Percentiles rank a stretch among this genome's conserved stretches.
These are phyloP conservation scores for Coemansia sp. DNA, from an alignment of 192 early-diverging fungal species.

Conservation along the genomic window DNA sequence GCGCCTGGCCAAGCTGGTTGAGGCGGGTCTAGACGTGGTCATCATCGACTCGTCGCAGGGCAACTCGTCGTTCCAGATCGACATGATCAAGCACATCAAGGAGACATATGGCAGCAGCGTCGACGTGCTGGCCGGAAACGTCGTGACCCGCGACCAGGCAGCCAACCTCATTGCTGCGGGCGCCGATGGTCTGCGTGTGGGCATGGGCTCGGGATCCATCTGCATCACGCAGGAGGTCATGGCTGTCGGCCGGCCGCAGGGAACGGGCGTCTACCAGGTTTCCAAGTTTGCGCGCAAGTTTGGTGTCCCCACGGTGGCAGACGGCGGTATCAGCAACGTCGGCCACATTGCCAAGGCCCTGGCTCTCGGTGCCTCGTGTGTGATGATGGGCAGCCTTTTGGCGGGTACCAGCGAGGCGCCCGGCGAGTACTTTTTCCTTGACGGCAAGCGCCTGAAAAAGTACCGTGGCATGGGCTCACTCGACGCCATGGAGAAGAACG, in stretches of 20 bases:
- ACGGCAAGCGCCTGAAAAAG: slow-evolving; percentile 95
- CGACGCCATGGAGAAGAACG: slow-evolving; percentile 85
- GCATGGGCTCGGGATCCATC: slow-evolving; percentile 97
- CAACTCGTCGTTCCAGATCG: slow-evolving; percentile 90
- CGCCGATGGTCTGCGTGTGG: slow-evolving; percentile 91
- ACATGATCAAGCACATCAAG: slow-evolving; percentile 95
- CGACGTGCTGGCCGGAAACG: slow-evolving; percentile 96
- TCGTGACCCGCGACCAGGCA: slow-evolving; percentile 95
- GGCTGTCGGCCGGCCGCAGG: slow-evolving; percentile 98
- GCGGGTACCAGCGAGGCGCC: slow-evolving; percentile 95
- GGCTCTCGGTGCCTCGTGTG: slow-evolving; percentile 90
- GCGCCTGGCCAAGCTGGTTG: slow-evolving; percentile 78
- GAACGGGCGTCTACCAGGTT: slow-evolving; percentile 93
- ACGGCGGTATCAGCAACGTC: slow-evolving; percentile 95
- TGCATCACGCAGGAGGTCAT: slow-evolving; percentile 99
- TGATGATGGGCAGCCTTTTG: slow-evolving; percentile 98
- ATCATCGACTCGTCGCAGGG: slow-evolving; percentile 96
- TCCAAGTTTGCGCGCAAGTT: slow-evolving; percentile 91
- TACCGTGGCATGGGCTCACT: slow-evolving; percentile 99
- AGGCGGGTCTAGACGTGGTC: slow-evolving; percentile 95
- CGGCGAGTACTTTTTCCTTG: slow-evolving; percentile 97
- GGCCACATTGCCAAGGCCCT: slow-evolving; percentile 97
- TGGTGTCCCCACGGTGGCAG: slow-evolving; percentile 94
- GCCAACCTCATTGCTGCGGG: slow-evolving; percentile 86
- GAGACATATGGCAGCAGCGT: slow-evolving; percentile 65